Percentiles rank a stretch among this genome's conserved stretches.
phyloP scores from a whole-genome alignment of 345 rosid species.

The Lepidium africanum region DNA sequence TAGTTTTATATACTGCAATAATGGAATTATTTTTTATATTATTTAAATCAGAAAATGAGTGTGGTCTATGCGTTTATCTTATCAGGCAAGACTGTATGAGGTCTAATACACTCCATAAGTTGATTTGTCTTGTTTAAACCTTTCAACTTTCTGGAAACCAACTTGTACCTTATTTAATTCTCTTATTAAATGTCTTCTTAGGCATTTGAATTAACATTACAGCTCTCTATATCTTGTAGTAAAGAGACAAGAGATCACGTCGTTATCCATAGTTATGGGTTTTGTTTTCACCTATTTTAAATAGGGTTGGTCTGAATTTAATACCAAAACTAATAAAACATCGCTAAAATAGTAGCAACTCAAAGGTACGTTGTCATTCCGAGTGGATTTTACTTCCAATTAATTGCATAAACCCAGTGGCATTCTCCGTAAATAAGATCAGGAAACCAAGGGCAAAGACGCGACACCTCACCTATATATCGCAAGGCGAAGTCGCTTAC shows the following conservation, averaged over 20 bases:
- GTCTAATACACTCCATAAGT: too few relatives aligned
- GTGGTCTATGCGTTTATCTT: too few relatives aligned
- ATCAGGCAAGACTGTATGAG: too few relatives aligned
- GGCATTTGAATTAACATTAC: background rate
- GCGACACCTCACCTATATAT: conserved; percentile 10
- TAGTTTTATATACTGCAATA: too few relatives aligned
- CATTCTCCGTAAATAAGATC: background rate
- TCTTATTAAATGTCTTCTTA: too few relatives aligned
- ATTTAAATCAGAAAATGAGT: too few relatives aligned
- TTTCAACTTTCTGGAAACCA: too few relatives aligned
- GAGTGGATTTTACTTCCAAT: background rate
- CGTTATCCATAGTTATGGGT: background rate
- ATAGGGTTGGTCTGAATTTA: background rate
- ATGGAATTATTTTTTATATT: too few relatives aligned
- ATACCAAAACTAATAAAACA: background rate
- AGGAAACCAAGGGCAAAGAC: background rate
- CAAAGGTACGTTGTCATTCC: background rate
- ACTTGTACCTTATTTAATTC: too few relatives aligned
- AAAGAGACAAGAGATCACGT: background rate
- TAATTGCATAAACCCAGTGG: background rate
- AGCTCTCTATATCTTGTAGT: background rate
- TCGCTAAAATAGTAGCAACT: background rate
- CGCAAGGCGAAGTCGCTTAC: background rate
- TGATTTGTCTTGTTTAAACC: too few relatives aligned
- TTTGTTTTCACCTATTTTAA: background rate